phyloP scores from a whole-genome alignment of 2,329 filamentous ascomycete species.

The Clonostachys chloroleuca region DNA sequence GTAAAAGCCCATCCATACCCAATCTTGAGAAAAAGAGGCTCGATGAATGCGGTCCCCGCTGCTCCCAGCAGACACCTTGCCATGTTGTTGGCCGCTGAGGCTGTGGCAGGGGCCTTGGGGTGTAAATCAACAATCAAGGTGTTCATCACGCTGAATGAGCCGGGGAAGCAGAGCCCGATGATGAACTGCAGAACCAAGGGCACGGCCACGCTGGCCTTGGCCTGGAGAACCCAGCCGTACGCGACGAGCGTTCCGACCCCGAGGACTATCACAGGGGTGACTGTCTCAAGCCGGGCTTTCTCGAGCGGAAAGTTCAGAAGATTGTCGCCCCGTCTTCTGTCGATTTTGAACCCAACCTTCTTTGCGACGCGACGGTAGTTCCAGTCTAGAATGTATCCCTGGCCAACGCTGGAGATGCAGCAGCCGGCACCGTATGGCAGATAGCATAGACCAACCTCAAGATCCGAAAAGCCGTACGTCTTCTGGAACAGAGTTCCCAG shows the following conservation, averaged over 20 bases:
- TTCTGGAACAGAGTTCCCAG: conserved; percentile 44
- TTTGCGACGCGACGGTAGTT: conserved; percentile 68
- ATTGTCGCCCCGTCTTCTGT: conserved; percentile 50
- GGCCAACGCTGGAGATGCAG: conserved; percentile 39
- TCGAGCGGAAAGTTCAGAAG: conserved; percentile 50
- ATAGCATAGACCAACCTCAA: conserved; percentile 50
- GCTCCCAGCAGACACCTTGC: conserved; percentile 59
- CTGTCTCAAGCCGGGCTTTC: conserved; percentile 45
- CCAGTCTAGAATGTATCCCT: conserved; percentile 57
- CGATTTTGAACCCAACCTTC: conserved; percentile 55
- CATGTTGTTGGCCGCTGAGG: conserved; percentile 61
- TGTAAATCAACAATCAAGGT: conserved; percentile 61
- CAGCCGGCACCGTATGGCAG: conserved; percentile 49
- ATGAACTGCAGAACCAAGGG: conserved; percentile 53
- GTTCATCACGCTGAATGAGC: conserved; percentile 59
- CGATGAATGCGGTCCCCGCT: conserved; percentile 52
- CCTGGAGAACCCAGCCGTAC: conserved; percentile 54
- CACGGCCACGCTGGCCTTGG: conserved; percentile 44
- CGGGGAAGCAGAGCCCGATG: conserved; percentile 53
- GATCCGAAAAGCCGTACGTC: conserved; percentile 45
- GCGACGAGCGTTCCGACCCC: conserved; percentile 47
- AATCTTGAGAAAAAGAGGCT: conserved; percentile 51
- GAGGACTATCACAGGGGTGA: conserved; percentile 48
- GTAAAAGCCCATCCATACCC: conserved; percentile 62
- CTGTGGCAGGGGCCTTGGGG: conserved; percentile 55